phyloP scores from a whole-genome alignment of 1,284 basidiomycete species.

The Leccinum subrobustum region DNA sequence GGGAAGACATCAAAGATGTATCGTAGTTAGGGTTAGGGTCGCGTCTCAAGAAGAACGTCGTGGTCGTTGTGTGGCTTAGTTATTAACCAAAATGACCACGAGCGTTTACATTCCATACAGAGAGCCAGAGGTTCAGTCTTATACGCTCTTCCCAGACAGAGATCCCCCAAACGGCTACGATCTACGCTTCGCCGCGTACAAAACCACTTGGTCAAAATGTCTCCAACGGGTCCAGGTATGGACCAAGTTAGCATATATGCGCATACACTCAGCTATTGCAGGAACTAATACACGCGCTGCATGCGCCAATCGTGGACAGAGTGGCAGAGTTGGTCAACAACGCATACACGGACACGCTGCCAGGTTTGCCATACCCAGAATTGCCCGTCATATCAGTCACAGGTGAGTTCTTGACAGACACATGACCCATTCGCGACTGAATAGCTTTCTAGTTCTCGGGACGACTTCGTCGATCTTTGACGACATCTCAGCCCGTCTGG shows the following conservation, averaged over 20 bases:
- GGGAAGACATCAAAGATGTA: conserved; percentile 57
- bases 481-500: conserved; percentile 41
- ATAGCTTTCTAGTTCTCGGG: conserved; percentile 29
- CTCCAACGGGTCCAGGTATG: conserved; percentile 47
- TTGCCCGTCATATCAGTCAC: conserved; percentile 55
- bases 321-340: conserved; percentile 41
- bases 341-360: conserved; percentile 41
- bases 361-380: conserved; percentile 51
- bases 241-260: not conserved
- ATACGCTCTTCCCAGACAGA: conserved; percentile 28
- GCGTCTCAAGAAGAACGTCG: not conserved
- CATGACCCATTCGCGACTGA: conserved; percentile 11
- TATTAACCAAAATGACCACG: conserved; percentile 27
- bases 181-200: conserved; percentile 48
- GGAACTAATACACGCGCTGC: conserved; percentile 45
- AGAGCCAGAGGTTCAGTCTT: conserved; percentile 20
- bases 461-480: conserved; percentile 41
- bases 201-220: conserved; percentile 49
- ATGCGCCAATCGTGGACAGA: conserved; percentile 41
- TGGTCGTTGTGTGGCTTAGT: not conserved
- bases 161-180: conserved; percentile 43
- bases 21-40: conserved; percentile 45
- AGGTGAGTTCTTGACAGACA: conserved; percentile 36
- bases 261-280: conserved; percentile 21
- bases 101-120: conserved; percentile 35